These are phyloP conservation scores for Vigna nakashimae DNA, from an alignment of 306 rosid species.

Conservation along the genomic window DNA sequence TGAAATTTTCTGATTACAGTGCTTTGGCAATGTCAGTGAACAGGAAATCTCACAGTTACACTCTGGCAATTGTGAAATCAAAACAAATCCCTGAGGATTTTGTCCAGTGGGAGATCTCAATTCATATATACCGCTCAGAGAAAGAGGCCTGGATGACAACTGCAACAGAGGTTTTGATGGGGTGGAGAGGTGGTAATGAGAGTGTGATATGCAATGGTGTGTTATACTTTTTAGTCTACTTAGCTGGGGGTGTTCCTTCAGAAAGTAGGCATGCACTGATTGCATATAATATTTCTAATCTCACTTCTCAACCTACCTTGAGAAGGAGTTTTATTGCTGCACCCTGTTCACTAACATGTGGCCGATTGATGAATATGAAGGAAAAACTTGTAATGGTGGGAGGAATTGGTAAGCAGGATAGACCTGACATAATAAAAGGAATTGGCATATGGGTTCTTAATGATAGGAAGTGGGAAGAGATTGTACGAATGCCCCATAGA, in stretches of 20 bases:
- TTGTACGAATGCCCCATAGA: constrained; percentile 87
- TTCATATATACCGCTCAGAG: constrained; percentile 72
- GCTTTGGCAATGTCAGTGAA: constrained; percentile 78
- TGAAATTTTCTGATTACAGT: constrained; percentile 71
- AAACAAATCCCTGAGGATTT: constrained; percentile 86
- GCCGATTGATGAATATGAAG: constrained; percentile 88
- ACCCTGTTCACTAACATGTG: constrained; percentile 94
- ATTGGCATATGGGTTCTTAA: constrained; percentile 92
- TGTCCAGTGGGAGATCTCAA: constrained; percentile 78
- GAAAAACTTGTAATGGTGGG: constrained; percentile 98
- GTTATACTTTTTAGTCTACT: constrained; percentile 79
- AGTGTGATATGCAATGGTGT: constrained; percentile 87
- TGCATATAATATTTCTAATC: constrained; percentile 61
- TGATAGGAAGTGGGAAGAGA: constrained; percentile 80
- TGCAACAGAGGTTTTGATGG: constrained; percentile 74
- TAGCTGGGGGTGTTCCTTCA: constrained; percentile 66
- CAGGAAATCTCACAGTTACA: constrained; percentile 61
- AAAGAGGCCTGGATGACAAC: constrained; percentile 65
- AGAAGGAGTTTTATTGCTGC: constrained; percentile 65
- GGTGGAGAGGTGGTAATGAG: constrained; percentile 98
- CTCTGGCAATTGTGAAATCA: constrained; percentile 75
- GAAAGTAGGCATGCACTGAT: constrained; percentile 79
- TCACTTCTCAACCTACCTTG: constrained; percentile 60
- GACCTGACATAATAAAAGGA: constrained; percentile 92
- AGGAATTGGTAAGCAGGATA: constrained; percentile 82